Evolutionary conservation across 2,329 filamentous ascomycete genomes (phyloP), one percentile per base, ranked within the genome.

Genomic region (Pseudogymnoascus verrucosus): DNA sequence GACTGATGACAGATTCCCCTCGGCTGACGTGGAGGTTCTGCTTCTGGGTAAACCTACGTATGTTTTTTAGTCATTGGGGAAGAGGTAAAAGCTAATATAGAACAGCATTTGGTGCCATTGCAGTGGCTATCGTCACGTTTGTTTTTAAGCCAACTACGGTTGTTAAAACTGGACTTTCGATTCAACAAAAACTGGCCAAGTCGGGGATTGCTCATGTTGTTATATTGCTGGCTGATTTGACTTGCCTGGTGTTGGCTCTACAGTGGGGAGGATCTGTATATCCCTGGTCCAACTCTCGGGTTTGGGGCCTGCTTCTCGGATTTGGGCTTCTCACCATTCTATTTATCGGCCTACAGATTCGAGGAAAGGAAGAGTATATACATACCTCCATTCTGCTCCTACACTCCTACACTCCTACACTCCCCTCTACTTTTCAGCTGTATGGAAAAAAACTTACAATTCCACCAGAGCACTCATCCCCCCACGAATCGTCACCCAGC

Each of bases 191-290:
- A 44, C 11, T 44, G 19, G 40, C 19, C 16, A 44, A 44, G 16
- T 44, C 40, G 10, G 40, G 40, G 4, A 44, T 44, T 44, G 19
- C 16, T 44, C 19, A 11, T 23, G 31, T 70, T 72, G 19, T 77
- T 69, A 76, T 73, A 60, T 70, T 79, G 3, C 75, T 69, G 10
- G 40, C 40, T 16, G 40, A 44, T 23, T 23, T 44, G 40, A 44
- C 40, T 14, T 44, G 40, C 40, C 19, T 44, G 19, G 40, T 44
- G 19, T 40, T 69, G 14, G 67, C 68, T 37, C 65, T 69, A 7
- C 67, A 77, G 62, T 69, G 67, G 67, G 76, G 76, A 75, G 79
- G 79, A 59, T 82, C 82, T 63, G 74, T 74, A 3, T 80, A 78
- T 72, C 51, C 5, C 74, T 21, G 74, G 77, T 5, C 73, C 67